Evolutionary conservation across 2,329 filamentous ascomycete genomes (phyloP).

Genomic region (Neodidymelliopsis sp.): DNA sequence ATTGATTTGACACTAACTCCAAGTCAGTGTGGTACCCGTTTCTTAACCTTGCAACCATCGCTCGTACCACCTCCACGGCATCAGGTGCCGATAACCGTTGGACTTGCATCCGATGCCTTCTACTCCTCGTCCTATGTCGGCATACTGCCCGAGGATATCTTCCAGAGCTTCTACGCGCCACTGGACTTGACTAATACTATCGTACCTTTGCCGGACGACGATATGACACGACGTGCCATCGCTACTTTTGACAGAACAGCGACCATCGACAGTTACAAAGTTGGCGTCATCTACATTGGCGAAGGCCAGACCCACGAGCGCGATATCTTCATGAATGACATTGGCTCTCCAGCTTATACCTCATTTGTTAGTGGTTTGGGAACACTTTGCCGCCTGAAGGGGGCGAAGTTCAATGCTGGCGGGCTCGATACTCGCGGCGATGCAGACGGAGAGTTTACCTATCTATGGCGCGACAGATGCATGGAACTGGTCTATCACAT

Average conservation of each 20-base stretch:
- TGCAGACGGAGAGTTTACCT: conserved; percentile 84
- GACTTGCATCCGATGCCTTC: conserved; percentile 49
- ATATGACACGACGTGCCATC: conserved; percentile 76
- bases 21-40: conserved; percentile 51
- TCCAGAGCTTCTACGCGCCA: conserved; percentile 73
- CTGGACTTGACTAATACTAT: conserved; percentile 61
- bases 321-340: conserved; percentile 86
- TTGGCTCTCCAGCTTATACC: conserved; percentile 86
- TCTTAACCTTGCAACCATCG: conserved; percentile 48
- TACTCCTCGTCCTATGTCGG: conserved; percentile 63
- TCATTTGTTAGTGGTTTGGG: conserved; percentile 84
- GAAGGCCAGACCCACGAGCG: conserved; percentile 82
- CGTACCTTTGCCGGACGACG: conserved; percentile 76
- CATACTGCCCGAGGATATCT: conserved; percentile 75
- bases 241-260: conserved; percentile 84
- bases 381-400: conserved; percentile 79
- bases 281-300: conserved; percentile 92
- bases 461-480: conserved; percentile 93
- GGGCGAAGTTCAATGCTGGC: conserved; percentile 89
- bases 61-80: conserved; percentile 50
- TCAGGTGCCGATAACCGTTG: conserved; percentile 51
- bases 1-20: conserved; percentile 17
- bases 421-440: conserved; percentile 82
- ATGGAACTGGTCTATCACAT: conserved; percentile 97
- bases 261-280: conserved; percentile 93